Base-by-base conservation (phyloP, 352 stramenopile genomes). In the Hyaloperonospora arabidopsidis region DNA sequence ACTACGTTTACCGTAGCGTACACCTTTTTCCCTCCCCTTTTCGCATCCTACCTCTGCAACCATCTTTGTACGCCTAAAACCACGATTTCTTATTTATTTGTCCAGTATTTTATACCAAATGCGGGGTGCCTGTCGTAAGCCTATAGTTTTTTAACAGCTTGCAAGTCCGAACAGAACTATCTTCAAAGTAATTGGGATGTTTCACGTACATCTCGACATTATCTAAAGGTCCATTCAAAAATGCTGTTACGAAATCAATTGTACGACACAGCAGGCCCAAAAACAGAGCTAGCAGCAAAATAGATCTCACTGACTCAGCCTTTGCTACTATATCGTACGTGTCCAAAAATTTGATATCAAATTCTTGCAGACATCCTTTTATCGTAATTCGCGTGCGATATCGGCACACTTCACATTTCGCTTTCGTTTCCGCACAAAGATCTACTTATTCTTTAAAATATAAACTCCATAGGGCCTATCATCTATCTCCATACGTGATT, bases 161-260 rank as follows among this genome's bases (percentile, higher is more conserved):
- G 15, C 50, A 57, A 7, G 49, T 40, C 5, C 29, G 23, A 25
- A 25, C 50, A 10, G 39, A 45, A 5, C 25, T 28, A 32, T 57
- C 40, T 10, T 46, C 35, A 40, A 54, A 54, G 28, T 46, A 45
- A 6, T 54, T 21, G 2, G 34, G 48, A 29, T 39, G 41, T 17
- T 54, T 23, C 48, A 54, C 46, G 48, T 46, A 46, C 3, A 46
- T 54, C 2, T 38, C 17, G 8, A 19, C 49, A 1, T 47, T 35
- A 15, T n/a, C 46, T 14, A 54, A 38, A 18, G 48, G 34, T 8
- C 36, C 48, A 54, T 54, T 54, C 5, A 54, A 14, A 23, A 54
- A 54, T 15, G 7, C 32, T 25, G 43, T 35, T 1, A 49, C 43
- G 14, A 49, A 49, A 49, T 49, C 43, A 3, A 49, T 35, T 2